phyloP scores from a whole-genome alignment of 441 rosid species.

The Erodium trifolium region DNA sequence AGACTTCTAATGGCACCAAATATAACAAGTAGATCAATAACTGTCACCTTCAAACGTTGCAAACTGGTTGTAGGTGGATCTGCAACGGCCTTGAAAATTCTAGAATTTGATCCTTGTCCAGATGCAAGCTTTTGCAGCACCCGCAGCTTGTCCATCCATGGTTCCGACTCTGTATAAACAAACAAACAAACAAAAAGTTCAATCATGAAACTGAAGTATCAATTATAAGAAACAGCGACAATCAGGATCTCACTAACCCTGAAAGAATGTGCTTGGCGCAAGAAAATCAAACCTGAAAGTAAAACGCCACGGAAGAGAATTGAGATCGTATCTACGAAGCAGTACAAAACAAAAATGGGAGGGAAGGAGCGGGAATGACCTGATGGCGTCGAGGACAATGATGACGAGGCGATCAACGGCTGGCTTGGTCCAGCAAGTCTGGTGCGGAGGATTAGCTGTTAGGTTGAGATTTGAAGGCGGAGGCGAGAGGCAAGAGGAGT shows the following conservation, averaged over 20 bases:
- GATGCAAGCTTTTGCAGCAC: conserved; percentile 69
- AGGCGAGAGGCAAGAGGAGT: conserved; percentile 49
- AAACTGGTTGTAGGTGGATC: conserved; percentile 97
- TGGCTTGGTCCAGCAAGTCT: conserved; percentile 64
- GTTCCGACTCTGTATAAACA: conserved; percentile 41
- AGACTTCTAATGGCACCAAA: neutral
- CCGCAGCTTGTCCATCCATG: conserved; percentile 84
- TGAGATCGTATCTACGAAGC: neutral
- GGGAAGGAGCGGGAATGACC: conserved; percentile 27
- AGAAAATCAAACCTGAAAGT: conserved; percentile 67
- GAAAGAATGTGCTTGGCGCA: conserved; percentile 67
- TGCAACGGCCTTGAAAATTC: conserved; percentile 85
- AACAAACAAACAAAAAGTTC: neutral
- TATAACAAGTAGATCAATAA: neutral
- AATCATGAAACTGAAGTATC: neutral
- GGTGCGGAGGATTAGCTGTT: conserved; percentile 12
- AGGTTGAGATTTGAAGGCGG: conserved; percentile 13
- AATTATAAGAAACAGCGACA: neutral
- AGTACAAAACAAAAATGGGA: neutral
- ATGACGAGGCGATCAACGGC: conserved; percentile 67
- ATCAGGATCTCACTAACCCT: conserved; percentile 32
- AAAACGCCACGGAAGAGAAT: neutral
- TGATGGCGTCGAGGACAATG: conserved; percentile 80
- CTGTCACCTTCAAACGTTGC: conserved; percentile 74
- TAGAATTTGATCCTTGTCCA: conserved; percentile 50